Conservation (phyloP, 148 eudicot species). For the Chenopodium album region DNA sequence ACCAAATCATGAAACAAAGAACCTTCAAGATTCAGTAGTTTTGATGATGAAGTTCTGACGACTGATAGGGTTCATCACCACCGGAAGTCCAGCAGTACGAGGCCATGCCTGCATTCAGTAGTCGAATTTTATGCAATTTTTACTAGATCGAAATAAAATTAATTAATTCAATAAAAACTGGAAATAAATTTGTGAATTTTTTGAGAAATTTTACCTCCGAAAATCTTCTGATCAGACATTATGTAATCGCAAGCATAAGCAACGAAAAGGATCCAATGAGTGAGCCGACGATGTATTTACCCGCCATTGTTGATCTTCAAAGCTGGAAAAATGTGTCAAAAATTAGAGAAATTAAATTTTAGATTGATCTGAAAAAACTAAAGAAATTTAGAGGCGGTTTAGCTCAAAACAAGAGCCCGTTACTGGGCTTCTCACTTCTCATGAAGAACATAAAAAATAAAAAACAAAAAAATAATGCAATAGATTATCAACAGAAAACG, state of each 20-base stretch:
- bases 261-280: constrained; percentile 28
- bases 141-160: neutral
- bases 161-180: neutral
- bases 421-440: no score
- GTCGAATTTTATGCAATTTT: constrained; percentile 7
- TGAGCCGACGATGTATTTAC: constrained; percentile 36
- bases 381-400: no score
- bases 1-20: constrained; percentile 12
- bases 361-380: no score
- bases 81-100: constrained; percentile 49
- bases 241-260: constrained; percentile 37
- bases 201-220: constrained; percentile 34
- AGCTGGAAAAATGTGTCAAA: neutral
- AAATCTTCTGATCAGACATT: constrained; percentile 40
- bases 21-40: constrained; percentile 35
- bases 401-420: no score
- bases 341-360: neutral
- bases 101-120: constrained; percentile 50
- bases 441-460: no score
- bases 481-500: no score
- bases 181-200: neutral
- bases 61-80: constrained; percentile 49
- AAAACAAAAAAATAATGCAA: no score
- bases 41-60: constrained; percentile 50
- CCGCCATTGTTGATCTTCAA: constrained; percentile 31